Conservation (phyloP, 73 alveolate genomes). For the Effrenium voratum region DNA sequence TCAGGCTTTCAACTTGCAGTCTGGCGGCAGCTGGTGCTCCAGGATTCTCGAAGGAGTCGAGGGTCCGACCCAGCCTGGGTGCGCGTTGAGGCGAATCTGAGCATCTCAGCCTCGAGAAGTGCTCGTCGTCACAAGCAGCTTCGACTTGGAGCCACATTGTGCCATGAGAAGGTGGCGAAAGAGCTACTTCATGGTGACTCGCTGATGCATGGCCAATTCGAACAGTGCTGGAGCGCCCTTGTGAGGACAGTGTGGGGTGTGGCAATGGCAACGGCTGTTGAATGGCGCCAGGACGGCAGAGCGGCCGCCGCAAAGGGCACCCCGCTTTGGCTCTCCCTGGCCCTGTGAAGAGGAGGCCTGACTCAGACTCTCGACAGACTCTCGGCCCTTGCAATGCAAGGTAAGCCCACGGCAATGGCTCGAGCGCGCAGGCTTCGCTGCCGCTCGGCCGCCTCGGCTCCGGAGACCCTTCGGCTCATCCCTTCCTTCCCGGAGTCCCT, state of each 20-base stretch:
- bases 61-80: constrained; percentile 81
- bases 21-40: not conserved
- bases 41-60: not conserved
- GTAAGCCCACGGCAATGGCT: constrained; percentile 91
- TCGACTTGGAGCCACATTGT: not conserved
- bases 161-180: constrained; percentile 49
- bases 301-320: constrained; percentile 83
- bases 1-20: not conserved
- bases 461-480: too few species aligned
- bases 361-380: not conserved
- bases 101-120: not conserved
- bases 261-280: not conserved
- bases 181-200: constrained; percentile 61
- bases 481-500: not conserved
- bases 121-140: not conserved
- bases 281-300: constrained; percentile 52
- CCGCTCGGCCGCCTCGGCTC: not conserved
- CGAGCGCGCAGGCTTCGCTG: constrained; percentile 84
- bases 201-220: constrained; percentile 36
- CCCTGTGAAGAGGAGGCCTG: constrained; percentile 86
- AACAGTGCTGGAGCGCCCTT: constrained; percentile 78
- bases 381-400: not conserved
- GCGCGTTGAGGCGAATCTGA: constrained; percentile 18
- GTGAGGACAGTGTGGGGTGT: not conserved
- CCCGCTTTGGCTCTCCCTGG: constrained; percentile 79